Evolutionary conservation across 768 basidiomycete species (phyloP).

Genomic region (Trametopsis cervina): DNA sequence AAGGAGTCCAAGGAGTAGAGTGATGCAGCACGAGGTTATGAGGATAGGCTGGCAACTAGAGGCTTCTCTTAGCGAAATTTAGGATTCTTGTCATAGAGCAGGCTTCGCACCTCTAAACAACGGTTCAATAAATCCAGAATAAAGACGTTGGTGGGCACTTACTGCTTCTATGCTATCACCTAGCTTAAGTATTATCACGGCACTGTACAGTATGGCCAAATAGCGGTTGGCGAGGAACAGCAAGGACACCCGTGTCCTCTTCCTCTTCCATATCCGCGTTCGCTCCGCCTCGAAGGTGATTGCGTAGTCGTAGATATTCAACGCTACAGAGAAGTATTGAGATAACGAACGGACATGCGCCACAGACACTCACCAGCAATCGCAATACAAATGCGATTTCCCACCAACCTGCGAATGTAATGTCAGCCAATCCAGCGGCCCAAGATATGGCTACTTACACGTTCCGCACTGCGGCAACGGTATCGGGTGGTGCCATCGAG

Average conservation of each 20-base stretch:
- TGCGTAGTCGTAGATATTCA: neutral
- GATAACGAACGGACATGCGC: neutral
- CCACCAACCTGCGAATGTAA: neutral
- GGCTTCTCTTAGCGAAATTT: no score
- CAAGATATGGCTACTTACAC: neutral
- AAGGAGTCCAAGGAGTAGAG: no score
- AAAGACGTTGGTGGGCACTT: no score
- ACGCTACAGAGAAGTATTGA: neutral
- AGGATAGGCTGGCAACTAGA: no score
- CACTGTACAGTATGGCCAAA: neutral
- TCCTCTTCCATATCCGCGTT: neutral
- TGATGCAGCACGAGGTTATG: no score
- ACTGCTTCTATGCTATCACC: neutral
- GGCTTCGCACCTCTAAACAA: no score
- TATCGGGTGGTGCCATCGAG: no score
- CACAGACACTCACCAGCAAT: neutral
- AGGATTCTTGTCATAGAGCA: no score
- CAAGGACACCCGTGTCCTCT: neutral
- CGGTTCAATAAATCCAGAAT: no score
- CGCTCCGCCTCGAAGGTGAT: slow-evolving; percentile 1
- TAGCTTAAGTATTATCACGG: neutral
- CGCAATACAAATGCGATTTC: neutral
- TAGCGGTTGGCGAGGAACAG: neutral
- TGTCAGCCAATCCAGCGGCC: neutral
- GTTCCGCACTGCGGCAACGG: neutral